A percentile compares a stretch with the other conserved stretches of the same genome.
These are phyloP conservation scores for Stereocaulon alpinum DNA, from an alignment of 495 filamentous ascomycete species.

Conservation along the genomic window DNA sequence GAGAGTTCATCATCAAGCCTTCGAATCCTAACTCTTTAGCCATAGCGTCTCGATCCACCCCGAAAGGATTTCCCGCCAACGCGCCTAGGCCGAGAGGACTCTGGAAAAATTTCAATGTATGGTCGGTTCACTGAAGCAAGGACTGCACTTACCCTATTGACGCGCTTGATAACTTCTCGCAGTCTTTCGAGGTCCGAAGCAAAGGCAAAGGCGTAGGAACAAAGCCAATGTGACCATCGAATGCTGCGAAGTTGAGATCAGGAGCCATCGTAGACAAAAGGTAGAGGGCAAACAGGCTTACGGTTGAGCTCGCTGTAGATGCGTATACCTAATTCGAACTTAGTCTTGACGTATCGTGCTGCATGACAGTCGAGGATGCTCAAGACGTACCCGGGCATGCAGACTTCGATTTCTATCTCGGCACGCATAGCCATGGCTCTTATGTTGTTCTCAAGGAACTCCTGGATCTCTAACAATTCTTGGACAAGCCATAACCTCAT, in stretches of 20 bases:
- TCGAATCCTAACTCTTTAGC: conserved; percentile 84
- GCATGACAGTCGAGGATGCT: conserved; percentile 9
- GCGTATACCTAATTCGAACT: conserved; percentile 52
- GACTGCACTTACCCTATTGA: conserved; percentile 43
- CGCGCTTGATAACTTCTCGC: conserved; percentile 58
- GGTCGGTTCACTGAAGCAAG: neutral
- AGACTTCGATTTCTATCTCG: conserved; percentile 63
- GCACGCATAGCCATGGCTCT: conserved; percentile 63
- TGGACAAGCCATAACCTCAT: conserved; percentile 81
- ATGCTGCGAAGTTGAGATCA: conserved; percentile 29
- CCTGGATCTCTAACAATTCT: conserved; percentile 61
- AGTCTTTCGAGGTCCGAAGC: conserved; percentile 69
- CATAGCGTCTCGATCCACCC: conserved; percentile 80
- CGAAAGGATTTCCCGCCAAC: conserved; percentile 84
- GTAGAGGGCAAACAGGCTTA: neutral
- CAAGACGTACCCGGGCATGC: conserved; percentile 35
- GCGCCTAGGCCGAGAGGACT: conserved; percentile 78
- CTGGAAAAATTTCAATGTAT: neutral
- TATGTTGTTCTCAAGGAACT: conserved; percentile 58
- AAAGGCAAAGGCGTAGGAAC: conserved; percentile 70
- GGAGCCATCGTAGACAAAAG: neutral
- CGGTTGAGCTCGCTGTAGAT: conserved; percentile 85
- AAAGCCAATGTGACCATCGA: conserved; percentile 79
- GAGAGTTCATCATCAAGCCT: conserved; percentile 68
- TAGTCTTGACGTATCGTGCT: conserved; percentile 44